A percentile compares a stretch with the other conserved stretches of the same genome.
These are phyloP conservation scores for Melanomma pulvis-pyrius DNA, from an alignment of 495 filamentous ascomycete genomes.

Conservation along the genomic window DNA sequence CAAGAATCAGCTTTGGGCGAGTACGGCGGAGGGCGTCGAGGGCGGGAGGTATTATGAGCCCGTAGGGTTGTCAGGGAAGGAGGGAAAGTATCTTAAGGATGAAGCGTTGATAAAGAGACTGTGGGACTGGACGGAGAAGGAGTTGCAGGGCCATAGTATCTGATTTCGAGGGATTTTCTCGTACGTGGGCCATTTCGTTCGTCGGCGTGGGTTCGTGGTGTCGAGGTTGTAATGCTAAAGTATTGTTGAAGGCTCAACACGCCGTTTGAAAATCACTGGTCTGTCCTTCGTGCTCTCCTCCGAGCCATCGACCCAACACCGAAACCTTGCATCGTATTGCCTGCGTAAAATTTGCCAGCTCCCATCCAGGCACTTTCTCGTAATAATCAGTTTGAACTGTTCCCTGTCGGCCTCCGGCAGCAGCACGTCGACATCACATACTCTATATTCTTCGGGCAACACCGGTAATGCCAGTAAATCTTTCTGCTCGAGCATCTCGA, in stretches of 20 bases:
- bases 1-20: slow-evolving; percentile 32
- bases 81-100: slow-evolving; percentile 1
- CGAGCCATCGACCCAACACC: background rate
- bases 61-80: slow-evolving; percentile 17
- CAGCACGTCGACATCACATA: background rate
- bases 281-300: no score
- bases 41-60: slow-evolving; percentile 33
- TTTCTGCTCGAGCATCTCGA: background rate
- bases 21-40: slow-evolving; percentile 2
- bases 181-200: no score
- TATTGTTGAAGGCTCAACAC: no score
- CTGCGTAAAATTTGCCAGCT: background rate
- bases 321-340: background rate
- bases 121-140: slow-evolving; percentile 37
- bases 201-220: no score
- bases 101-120: slow-evolving; percentile 19
- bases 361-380: background rate
- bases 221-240: no score
- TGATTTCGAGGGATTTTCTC: no score
- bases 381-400: background rate
- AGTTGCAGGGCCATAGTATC: no score
- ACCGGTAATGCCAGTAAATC: background rate
- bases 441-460: background rate
- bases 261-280: no score
- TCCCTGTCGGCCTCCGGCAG: background rate